Conservation (phyloP, 805 yeast species). For the Cyberlindnera euphorbiae region DNA sequence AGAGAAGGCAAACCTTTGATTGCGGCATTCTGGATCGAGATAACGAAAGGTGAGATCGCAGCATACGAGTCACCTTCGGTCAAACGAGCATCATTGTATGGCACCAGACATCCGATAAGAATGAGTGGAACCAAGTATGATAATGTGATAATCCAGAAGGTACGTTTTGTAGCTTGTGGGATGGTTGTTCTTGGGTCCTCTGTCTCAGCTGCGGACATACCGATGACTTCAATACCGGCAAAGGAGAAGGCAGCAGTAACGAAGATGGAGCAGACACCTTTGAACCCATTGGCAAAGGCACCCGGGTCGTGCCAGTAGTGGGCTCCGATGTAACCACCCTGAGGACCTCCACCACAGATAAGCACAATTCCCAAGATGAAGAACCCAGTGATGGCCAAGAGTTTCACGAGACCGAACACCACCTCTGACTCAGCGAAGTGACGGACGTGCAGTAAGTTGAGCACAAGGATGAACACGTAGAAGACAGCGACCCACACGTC, state of each 20-base stretch:
- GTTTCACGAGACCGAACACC: slow-evolving; percentile 40
- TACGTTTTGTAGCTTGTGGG: slow-evolving; percentile 74
- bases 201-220: slow-evolving; percentile 75
- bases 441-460: slow-evolving; percentile 46
- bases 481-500: slow-evolving; percentile 60
- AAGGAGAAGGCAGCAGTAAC: slow-evolving; percentile 75
- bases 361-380: slow-evolving; percentile 45
- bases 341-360: slow-evolving; percentile 52
- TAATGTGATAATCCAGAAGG: slow-evolving; percentile 70
- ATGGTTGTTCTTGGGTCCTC: slow-evolving; percentile 59
- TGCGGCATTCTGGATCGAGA: slow-evolving; percentile 62
- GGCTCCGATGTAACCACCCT: slow-evolving; percentile 43
- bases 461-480: slow-evolving; percentile 39
- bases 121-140: slow-evolving; percentile 57
- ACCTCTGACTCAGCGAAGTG: slow-evolving; percentile 57
- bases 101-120: slow-evolving; percentile 64
- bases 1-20: slow-evolving; percentile 59
- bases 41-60: slow-evolving; percentile 72
- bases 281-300: slow-evolving; percentile 47
- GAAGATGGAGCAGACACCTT: slow-evolving; percentile 66
- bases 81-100: slow-evolving; percentile 46
- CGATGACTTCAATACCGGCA: slow-evolving; percentile 67
- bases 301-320: slow-evolving; percentile 51
- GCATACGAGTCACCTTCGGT: slow-evolving; percentile 49
- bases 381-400: slow-evolving; percentile 46